Evolutionary conservation across 345 rosid genomes (phyloP).

Genomic region (Litchi chinensis): DNA sequence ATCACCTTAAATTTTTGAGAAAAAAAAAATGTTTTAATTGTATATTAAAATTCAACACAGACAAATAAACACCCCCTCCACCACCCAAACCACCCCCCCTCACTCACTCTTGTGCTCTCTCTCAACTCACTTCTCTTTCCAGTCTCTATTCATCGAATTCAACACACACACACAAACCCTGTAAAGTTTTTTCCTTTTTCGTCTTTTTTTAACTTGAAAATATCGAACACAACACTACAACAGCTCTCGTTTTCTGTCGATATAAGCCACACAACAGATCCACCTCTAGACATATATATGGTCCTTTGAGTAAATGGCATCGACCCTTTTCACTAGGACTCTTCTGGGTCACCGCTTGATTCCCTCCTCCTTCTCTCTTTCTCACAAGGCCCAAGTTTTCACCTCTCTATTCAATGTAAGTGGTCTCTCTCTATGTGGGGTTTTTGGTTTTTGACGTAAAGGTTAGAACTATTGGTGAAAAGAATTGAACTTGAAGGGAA

Average conservation of each 20-base stretch:
- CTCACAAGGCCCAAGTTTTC: conserved; percentile 32
- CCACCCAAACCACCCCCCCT: too few relatives aligned
- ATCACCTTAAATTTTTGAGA: too few relatives aligned
- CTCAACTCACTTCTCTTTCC: neutral
- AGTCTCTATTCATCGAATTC: neutral
- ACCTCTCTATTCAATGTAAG: conserved; percentile 53
- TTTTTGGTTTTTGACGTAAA: neutral
- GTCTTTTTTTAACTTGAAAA: neutral
- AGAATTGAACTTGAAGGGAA: neutral
- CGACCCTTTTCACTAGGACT: conserved; percentile 46
- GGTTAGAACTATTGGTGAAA: neutral
- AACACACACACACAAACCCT: neutral
- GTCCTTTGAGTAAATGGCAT: conserved; percentile 53
- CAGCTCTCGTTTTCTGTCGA: neutral
- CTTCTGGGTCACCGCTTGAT: conserved; percentile 52
- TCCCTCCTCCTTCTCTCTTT: conserved; percentile 32
- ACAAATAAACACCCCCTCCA: too few relatives aligned
- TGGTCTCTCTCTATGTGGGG: conserved; percentile 13
- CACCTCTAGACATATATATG: conserved; percentile 16
- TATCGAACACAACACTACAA: neutral
- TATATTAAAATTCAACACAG: too few relatives aligned
- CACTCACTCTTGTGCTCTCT: too few relatives aligned
- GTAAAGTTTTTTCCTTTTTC: neutral
- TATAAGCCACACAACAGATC: neutral
- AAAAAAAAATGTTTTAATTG: too few relatives aligned